Conservation (phyloP, 345 rosid genomes). For the Aethionema arabicum region DNA sequence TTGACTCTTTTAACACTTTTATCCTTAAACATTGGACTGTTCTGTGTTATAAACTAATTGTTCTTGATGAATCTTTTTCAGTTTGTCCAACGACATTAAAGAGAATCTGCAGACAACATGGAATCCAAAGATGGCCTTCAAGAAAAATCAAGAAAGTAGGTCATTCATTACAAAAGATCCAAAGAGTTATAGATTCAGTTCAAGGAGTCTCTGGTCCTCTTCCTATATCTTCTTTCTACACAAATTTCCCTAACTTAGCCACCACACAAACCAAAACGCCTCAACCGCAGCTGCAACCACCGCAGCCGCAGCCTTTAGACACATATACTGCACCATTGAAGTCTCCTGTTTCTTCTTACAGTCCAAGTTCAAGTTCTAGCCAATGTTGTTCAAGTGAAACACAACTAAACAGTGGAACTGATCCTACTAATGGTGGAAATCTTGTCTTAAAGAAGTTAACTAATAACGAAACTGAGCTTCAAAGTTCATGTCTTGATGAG, state of each 20-base stretch:
- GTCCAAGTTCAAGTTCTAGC: constrained; percentile 78
- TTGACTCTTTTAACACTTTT: too few relatives aligned
- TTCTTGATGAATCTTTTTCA: constrained; percentile 43
- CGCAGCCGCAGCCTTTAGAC: constrained; percentile 18
- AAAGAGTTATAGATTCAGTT: constrained; percentile 74
- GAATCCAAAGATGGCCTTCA: constrained; percentile 93
- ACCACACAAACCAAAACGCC: constrained; percentile 29
- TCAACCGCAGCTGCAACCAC: constrained; percentile 1
- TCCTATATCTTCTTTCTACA: constrained; percentile 64
- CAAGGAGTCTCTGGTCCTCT: constrained; percentile 69
- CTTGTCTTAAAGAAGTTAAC: constrained; percentile 35
- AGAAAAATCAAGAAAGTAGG: constrained; percentile 95
- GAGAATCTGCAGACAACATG: constrained; percentile 90
- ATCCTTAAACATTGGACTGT: not conserved
- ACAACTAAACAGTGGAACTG: constrained; percentile 41
- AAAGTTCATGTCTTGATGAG: constrained; percentile 46
- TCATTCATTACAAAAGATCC: constrained; percentile 80
- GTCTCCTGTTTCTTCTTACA: constrained; percentile 68
- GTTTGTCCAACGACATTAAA: constrained; percentile 98
- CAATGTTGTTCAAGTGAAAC: constrained; percentile 67
- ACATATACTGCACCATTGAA: constrained; percentile 17
- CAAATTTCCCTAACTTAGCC: constrained; percentile 62
- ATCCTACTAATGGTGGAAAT: constrained; percentile 26
- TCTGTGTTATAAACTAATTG: not conserved
- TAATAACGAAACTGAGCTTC: constrained; percentile 51